Evolutionary conservation across 306 rosid genomes (phyloP).

Genomic region (Vigna trinervia): DNA sequence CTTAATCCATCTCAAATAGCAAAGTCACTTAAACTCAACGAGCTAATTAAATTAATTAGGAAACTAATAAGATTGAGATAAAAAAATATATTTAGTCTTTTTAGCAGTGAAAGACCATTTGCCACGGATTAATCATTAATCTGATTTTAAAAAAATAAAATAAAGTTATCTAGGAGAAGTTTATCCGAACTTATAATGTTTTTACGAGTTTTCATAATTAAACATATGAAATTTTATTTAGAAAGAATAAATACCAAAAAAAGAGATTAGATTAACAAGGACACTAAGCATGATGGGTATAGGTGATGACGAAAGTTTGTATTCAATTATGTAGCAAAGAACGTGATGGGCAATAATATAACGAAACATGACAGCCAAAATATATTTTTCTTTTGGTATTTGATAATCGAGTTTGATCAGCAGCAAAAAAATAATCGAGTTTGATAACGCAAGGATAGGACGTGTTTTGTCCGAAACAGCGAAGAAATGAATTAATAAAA

Average conservation of each 20-base stretch:
- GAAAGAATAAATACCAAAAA: neutral
- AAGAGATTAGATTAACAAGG: neutral
- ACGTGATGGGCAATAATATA: slow-evolving; percentile 35
- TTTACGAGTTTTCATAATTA: neutral
- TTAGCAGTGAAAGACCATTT: too few relatives aligned
- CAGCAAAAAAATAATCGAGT: neutral
- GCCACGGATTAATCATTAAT: too few relatives aligned
- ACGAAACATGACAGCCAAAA: slow-evolving; percentile 10
- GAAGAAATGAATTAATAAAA: slow-evolving; percentile 1
- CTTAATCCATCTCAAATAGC: neutral
- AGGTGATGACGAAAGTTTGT: slow-evolving; percentile 30
- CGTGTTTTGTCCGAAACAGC: slow-evolving; percentile 20
- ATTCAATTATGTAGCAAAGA: slow-evolving; percentile 35
- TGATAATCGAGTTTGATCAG: slow-evolving; percentile 6
- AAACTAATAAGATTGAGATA: neutral
- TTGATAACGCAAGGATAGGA: slow-evolving; percentile 9
- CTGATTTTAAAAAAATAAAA: too few relatives aligned
- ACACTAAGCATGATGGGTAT: neutral
- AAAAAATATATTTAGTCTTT: neutral
- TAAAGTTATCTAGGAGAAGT: too few relatives aligned
- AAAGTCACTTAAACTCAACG: too few relatives aligned
- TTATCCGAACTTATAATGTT: too few relatives aligned
- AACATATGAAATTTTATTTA: neutral
- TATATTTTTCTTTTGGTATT: slow-evolving; percentile 13
- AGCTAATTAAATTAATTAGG: neutral